These are phyloP conservation scores for Xylaria flabelliformis DNA, from an alignment of 495 filamentous ascomycete species.

Conservation along the genomic window DNA sequence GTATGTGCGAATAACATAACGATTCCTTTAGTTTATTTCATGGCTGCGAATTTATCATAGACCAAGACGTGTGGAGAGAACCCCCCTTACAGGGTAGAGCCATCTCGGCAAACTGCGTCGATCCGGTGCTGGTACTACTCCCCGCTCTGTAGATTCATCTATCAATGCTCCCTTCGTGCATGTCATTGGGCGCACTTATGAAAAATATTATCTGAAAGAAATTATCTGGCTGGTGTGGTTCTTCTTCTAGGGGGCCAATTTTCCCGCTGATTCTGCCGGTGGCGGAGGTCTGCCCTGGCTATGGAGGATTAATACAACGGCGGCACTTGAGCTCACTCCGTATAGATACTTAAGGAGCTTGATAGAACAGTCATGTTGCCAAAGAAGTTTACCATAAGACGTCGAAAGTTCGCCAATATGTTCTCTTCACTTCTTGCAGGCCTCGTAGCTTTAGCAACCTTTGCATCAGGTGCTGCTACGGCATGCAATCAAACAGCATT, in stretches of 20 bases:
- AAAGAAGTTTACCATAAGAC: not conserved
- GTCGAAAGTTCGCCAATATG: not conserved
- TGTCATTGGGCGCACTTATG: not conserved
- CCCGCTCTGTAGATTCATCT: conserved; percentile 12
- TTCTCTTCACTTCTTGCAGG: not conserved
- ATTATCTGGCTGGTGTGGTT: conserved; percentile 7
- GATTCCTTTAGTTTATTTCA: not conserved
- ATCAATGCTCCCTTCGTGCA: not conserved
- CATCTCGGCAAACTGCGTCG: conserved; percentile 10
- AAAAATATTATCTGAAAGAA: not conserved
- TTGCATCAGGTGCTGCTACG: conserved; percentile 28
- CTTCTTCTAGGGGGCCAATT: conserved; percentile 32
- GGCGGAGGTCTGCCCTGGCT: conserved; percentile 31
- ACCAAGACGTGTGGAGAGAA: not conserved
- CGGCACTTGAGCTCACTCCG: conserved; percentile 33
- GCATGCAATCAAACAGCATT: conserved; percentile 33
- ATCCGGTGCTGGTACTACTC: not conserved
- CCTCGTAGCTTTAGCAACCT: conserved; percentile 27
- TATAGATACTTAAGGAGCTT: not conserved
- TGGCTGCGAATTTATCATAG: not conserved
- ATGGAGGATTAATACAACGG: conserved; percentile 16
- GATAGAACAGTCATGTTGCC: not conserved
- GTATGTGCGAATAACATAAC: not conserved
- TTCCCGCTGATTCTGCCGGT: conserved; percentile 42
- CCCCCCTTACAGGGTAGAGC: not conserved